Evolutionary conservation across 352 stramenopile genomes (phyloP), one percentile per base, ranked within the genome.

Genomic region (Phytophthora constricta): DNA sequence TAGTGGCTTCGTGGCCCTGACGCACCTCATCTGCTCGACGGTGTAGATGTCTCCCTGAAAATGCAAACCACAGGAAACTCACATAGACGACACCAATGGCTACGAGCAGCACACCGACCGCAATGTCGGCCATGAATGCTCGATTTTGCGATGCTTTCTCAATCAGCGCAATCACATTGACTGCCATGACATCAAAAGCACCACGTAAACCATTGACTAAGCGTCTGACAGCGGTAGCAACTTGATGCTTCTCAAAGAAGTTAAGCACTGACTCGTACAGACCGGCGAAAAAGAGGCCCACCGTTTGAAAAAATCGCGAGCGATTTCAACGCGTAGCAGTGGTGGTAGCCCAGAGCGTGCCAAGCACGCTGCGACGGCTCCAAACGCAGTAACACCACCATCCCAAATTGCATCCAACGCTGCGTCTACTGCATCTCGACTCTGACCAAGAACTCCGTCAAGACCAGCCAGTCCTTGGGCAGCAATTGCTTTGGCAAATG

Each of bases 301-400:
- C 61, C 0, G 72, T 80, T 49, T 84, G 75, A 70, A 70, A 37
- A 82, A 86, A 20, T 86, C 77, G 3, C 77, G 74, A n/a, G 72
- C 42, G 23, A 86, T 84, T 19, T 82, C 77, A 8, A 86, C 46
- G 9, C 75, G 72, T 25, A 83, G 48, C 14, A 86, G 47, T 10
- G 74, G 70, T 16, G 77, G 77, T 11, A 86, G 23, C 4, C 66
- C 66, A 8, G 41, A 69, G 31, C 49, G 51, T 14, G 59, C 50
- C 11, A 77, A 33, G 37, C 48, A 74, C 2, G 42, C 56, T 13
- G 49, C 33, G 20, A 53, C 47, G 13, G 52, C 51, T 28, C 27
- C 68, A 45, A 65, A n/a, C 1, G 54, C 58, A 17, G 70, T 19
- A 14, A 28, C 25, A 23, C 66, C 60, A 17, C 68, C 65, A 23